These are phyloP conservation scores for Haplosporangium gracile DNA, from an alignment of 192 early-diverging fungal genomes.

Conservation along the genomic window DNA sequence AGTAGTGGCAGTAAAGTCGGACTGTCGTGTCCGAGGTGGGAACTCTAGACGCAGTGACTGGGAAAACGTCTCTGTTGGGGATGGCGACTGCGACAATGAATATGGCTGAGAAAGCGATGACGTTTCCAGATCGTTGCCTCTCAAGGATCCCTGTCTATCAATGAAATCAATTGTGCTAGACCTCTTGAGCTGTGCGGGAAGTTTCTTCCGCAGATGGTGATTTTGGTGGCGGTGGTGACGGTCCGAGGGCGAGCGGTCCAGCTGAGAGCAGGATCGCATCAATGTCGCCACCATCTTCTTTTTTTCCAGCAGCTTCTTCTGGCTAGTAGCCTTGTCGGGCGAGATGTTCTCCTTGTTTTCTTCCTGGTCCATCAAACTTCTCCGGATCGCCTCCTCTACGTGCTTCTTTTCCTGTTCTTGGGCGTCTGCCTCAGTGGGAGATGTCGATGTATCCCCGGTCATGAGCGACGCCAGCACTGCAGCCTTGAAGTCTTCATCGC, in stretches of 20 bases:
- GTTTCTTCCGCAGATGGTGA: neutral
- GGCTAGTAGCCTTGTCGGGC: constrained; percentile 2
- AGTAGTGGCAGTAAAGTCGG: neutral
- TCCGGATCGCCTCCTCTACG: constrained; percentile 28
- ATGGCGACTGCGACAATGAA: neutral
- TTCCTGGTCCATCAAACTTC: constrained; percentile 28
- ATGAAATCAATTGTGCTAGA: constrained; percentile 16
- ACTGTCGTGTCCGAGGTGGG: neutral
- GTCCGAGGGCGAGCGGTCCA: neutral
- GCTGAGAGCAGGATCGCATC: constrained; percentile 24
- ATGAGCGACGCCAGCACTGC: constrained; percentile 21
- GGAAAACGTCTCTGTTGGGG: neutral
- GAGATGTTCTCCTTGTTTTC: constrained; percentile 48
- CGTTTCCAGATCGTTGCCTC: neutral
- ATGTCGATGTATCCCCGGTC: neutral
- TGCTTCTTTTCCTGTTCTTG: constrained; percentile 28
- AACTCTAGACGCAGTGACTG: neutral
- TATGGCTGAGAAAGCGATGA: neutral
- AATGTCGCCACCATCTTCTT: constrained; percentile 1
- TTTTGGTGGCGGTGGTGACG: neutral
- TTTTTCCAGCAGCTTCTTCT: constrained; percentile 8
- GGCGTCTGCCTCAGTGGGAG: constrained; percentile 11
- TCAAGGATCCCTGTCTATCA: neutral
- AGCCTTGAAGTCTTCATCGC: constrained; percentile 31
- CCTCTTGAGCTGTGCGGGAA: constrained; percentile 1